These are phyloP conservation scores for Amphibolis antarctica DNA, from an alignment of 106 monocot genomes.

Conservation along the genomic window DNA sequence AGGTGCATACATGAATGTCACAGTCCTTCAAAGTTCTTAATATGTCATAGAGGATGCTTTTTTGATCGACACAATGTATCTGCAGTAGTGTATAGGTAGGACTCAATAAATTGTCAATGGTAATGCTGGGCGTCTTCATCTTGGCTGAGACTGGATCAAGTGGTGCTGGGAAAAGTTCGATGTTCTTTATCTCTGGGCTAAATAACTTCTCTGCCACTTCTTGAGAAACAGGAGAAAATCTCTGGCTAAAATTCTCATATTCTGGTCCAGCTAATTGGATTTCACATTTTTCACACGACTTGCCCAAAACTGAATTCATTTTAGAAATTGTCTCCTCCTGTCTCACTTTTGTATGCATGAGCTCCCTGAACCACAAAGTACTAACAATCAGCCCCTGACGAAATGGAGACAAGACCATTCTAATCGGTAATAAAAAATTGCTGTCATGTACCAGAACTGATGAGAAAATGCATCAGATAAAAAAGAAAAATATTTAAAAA, in stretches of 20 bases:
- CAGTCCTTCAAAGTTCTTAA: slow-evolving; percentile 81
- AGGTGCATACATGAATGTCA: slow-evolving; percentile 51
- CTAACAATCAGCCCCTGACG: background rate
- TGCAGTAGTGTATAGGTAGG: slow-evolving; percentile 72
- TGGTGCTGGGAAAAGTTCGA: slow-evolving; percentile 17
- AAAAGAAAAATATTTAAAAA: too few relatives aligned
- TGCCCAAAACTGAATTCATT: slow-evolving; percentile 45
- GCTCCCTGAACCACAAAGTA: slow-evolving; percentile 34
- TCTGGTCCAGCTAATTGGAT: slow-evolving; percentile 28
- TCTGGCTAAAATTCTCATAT: slow-evolving; percentile 44
- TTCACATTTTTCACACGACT: slow-evolving; percentile 57
- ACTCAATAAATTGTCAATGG: slow-evolving; percentile 71
- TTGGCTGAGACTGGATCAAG: slow-evolving; percentile 42
- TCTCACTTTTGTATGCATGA: slow-evolving; percentile 56
- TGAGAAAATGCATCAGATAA: too few relatives aligned
- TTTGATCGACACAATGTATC: slow-evolving; percentile 79
- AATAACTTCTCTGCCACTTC: slow-evolving; percentile 50
- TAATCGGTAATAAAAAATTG: background rate
- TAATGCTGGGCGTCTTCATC: slow-evolving; percentile 40
- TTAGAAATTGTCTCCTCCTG: slow-evolving; percentile 61
- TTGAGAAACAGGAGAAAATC: slow-evolving; percentile 53
- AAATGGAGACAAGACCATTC: background rate
- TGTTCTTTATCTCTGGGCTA: slow-evolving; percentile 37
- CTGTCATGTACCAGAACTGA: background rate
- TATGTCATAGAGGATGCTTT: slow-evolving; percentile 92